These are phyloP conservation scores for Fereydounia khargensis DNA, from an alignment of 1,284 basidiomycete species.

Conservation along the genomic window DNA sequence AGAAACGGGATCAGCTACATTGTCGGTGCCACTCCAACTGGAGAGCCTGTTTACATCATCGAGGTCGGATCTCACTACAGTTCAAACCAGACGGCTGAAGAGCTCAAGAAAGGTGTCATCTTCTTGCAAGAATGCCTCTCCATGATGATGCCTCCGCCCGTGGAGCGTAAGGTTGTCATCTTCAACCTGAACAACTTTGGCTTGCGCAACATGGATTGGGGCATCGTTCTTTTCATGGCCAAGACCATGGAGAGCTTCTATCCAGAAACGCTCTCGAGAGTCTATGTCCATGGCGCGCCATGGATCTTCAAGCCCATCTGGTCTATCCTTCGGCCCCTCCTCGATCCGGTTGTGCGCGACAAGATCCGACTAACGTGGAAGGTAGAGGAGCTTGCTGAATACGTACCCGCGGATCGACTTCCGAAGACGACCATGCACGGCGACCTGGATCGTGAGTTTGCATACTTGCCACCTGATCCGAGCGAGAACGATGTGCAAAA, in stretches of 20 bases:
- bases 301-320: slow-evolving; percentile 55
- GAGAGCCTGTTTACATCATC: slow-evolving; percentile 49
- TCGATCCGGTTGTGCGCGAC: slow-evolving; percentile 51
- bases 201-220: slow-evolving; percentile 52
- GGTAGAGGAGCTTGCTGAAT: slow-evolving; percentile 38
- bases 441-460: slow-evolving; percentile 37
- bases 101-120: slow-evolving; percentile 46
- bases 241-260: slow-evolving; percentile 52
- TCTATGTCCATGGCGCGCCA: slow-evolving; percentile 49
- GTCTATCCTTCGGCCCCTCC: slow-evolving; percentile 43
- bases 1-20: slow-evolving; percentile 47
- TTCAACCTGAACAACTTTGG: slow-evolving; percentile 54
- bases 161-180: slow-evolving; percentile 48
- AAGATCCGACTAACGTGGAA: slow-evolving; percentile 46
- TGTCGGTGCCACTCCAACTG: slow-evolving; percentile 31
- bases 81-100: slow-evolving; percentile 47
- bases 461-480: slow-evolving; percentile 26
- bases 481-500: slow-evolving; percentile 42
- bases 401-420: slow-evolving; percentile 35
- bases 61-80: slow-evolving; percentile 49
- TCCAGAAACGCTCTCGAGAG: slow-evolving; percentile 42
- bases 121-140: slow-evolving; percentile 36
- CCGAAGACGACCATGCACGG: slow-evolving; percentile 39
- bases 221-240: slow-evolving; percentile 51
- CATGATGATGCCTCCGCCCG: slow-evolving; percentile 47